A percentile compares a stretch with the other conserved stretches of the same genome.
Evolutionary conservation across 495 filamentous ascomycete genomes (phyloP).

Genomic region (Aspergillus avenaceus): DNA sequence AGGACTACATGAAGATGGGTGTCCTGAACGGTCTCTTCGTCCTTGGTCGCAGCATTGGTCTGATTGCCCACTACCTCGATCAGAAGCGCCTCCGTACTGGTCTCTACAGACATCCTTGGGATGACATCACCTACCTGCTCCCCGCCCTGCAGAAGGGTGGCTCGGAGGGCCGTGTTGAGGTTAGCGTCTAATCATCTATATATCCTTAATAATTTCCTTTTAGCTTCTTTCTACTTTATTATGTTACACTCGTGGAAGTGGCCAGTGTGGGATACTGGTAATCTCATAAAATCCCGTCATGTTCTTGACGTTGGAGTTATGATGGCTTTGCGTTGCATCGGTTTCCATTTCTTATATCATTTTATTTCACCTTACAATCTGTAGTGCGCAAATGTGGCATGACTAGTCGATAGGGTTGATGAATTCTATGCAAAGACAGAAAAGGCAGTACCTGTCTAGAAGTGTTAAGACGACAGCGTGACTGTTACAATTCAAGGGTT

Average conservation of each 20-base stretch:
- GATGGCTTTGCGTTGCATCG: constrained; percentile 37
- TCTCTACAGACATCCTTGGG: constrained; percentile 98
- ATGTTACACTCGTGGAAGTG: constrained; percentile 12
- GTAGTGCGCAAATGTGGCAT: constrained; percentile 36
- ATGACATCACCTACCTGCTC: constrained; percentile 95
- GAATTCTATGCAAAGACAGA: constrained; percentile 14
- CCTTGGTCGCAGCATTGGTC: constrained; percentile 89
- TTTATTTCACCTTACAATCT: constrained; percentile 18
- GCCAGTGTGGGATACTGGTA: constrained; percentile 18
- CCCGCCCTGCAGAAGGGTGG: constrained; percentile 74
- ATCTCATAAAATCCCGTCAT: constrained; percentile 28
- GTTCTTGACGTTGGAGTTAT: constrained; percentile 40
- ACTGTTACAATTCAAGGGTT: background rate
- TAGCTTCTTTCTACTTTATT: constrained; percentile 5
- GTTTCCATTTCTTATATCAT: constrained; percentile 31
- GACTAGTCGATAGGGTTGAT: constrained; percentile 27
- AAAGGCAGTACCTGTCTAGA: background rate
- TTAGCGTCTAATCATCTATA: constrained; percentile 57
- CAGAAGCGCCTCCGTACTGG: constrained; percentile 98
- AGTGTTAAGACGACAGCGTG: background rate
- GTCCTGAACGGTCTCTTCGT: constrained; percentile 99
- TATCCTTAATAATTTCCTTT: constrained; percentile 18
- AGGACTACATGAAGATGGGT: constrained; percentile 73
- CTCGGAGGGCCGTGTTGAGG: constrained; percentile 86
- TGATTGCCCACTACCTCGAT: constrained; percentile 99